Base-by-base conservation (phyloP, 495 filamentous ascomycete genomes). In the Pyrenopolyporus hunteri region DNA sequence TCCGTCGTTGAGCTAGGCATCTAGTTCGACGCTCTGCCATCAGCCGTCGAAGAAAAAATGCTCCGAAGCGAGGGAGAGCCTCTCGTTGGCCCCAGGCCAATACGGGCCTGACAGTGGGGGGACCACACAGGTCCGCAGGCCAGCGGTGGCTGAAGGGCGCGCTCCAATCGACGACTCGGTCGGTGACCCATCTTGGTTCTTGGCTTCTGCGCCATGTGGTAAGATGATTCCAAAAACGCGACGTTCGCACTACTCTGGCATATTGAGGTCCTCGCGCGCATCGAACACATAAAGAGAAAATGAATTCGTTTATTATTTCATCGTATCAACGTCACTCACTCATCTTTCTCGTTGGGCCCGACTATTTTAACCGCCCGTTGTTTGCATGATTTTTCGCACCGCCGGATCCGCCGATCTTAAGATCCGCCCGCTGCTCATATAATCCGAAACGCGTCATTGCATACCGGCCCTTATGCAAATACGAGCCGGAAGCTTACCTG, bases 361-460 rank as follows among this genome's bases (percentile, higher is more conserved):
- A 23, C 37, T 42, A 37, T 40, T 59, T 64, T 54, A 42, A 31
- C 54, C 42, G 28, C 35, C 31, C 22, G 17, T 22, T n/a, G 26
- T 29, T 4, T 29, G 9, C 9, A 29, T 29, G 9, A 4, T 13
- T 13, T 33, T 42, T 23, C 40, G 40, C 35, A 43, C 32, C 48
- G 39, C 35, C 47, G 47, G 53, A 26, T 22, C 35, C 43, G 58
- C 63, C 47, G 58, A 67, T 67, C 63, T 63, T 58, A 58, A 58
- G 36, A 22, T 29, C 58, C 51, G 20, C 32, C 23, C 44, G 37
- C 51, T 35, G 13, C 17, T 11, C 46, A 44, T 65, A 56, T 55
- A 60, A 60, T 59, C 51, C 63, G 63, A 66, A 65, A 60, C 63
- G 57, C 57, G 46, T 63, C 63, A 58, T 55, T 58, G n/a, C 31